Base-by-base conservation (phyloP, 2,329 filamentous ascomycete genomes). In the Xylariaceae sp. region DNA sequence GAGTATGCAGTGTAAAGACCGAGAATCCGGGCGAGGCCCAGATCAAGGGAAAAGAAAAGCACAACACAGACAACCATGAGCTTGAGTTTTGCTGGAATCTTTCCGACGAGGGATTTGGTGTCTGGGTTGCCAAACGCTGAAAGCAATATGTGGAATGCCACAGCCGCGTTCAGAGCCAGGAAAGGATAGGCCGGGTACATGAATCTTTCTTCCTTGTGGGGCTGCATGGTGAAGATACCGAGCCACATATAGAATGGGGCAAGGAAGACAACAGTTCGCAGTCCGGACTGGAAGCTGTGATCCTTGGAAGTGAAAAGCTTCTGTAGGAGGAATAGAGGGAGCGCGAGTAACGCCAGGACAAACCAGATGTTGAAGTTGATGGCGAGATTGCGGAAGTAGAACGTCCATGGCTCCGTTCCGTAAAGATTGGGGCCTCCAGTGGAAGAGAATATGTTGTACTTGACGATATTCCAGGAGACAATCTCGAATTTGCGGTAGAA, bases 311-410 rank as follows among this genome's bases (percentile, higher is more conserved):
- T 81, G 55, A 89, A 73, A 2, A 87, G 64, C 65, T 90, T 88
- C 67, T 95, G 90, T 0, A 92, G 65, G 0, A 89, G 66, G 64
- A 96, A 87, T 0, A 97, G 76, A 0, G 93, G 93, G 13, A 91
- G 76, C 0, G 89, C 84, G 4, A 84, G 71, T 51, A 96, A 73
- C 0, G 92, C 92, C 10, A 97, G 80, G 9, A 91, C 71, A 67
- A 97, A 92, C 91, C 92, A 97, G 51, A 96, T 75, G 71, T 97
- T 96, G 80, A 97, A 99, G 77, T 99, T 99, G 60, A 99, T 80
- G 13, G 88, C 77, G 49, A 99, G 77, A 68, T 99, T 99, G 67
- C 90, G 89, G 67, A 96, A 80, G 74, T 99, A 99, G 72, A 97
- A 99, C 56, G 92, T 88, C 94, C 93, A 97, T 1, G 93, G 90